Percentiles rank a stretch among this genome's conserved stretches.
Conservation (phyloP, 495 filamentous ascomycete genomes). For the Talaromyces adpressus region DNA sequence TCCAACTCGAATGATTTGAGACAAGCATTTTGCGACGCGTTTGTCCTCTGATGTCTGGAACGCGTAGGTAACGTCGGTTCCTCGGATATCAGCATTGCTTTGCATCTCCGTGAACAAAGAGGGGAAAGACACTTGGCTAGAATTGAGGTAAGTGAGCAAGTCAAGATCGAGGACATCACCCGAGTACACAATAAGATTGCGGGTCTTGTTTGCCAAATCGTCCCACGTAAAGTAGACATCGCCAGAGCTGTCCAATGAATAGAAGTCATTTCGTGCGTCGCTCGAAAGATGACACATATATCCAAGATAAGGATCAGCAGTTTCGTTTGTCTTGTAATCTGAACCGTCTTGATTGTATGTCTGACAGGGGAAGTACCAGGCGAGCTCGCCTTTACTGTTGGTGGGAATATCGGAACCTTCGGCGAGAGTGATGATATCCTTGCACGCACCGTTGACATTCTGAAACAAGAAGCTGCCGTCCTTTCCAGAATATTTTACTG, state of each 20-base stretch:
- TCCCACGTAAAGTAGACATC: slow-evolving; percentile 96
- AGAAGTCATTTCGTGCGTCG: slow-evolving; percentile 64
- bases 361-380: slow-evolving; percentile 95
- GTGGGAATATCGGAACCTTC: slow-evolving; percentile 71
- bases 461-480: slow-evolving; percentile 98
- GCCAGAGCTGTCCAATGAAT: slow-evolving; percentile 50
- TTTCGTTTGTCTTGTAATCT: slow-evolving; percentile 57
- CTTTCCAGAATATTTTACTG: slow-evolving; percentile 69
- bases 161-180: slow-evolving; percentile 92
- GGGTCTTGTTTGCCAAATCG: slow-evolving; percentile 78
- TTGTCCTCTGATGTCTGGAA: slow-evolving; percentile 74
- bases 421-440: slow-evolving; percentile 72
- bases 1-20: slow-evolving; percentile 91
- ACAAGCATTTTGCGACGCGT: slow-evolving; percentile 73
- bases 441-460: slow-evolving; percentile 97
- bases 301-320: slow-evolving; percentile 67
- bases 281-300: slow-evolving; percentile 85
- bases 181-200: slow-evolving; percentile 89
- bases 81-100: slow-evolving; percentile 66
- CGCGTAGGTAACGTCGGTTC: slow-evolving; percentile 84
- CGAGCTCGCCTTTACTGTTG: slow-evolving; percentile 64
- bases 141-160: slow-evolving; percentile 86
- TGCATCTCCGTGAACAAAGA: slow-evolving; percentile 71
- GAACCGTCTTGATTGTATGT: slow-evolving; percentile 93
- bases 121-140: slow-evolving; percentile 71